phyloP scores from a whole-genome alignment of 192 early-diverging fungal genomes.

The Coemansia sp. region DNA sequence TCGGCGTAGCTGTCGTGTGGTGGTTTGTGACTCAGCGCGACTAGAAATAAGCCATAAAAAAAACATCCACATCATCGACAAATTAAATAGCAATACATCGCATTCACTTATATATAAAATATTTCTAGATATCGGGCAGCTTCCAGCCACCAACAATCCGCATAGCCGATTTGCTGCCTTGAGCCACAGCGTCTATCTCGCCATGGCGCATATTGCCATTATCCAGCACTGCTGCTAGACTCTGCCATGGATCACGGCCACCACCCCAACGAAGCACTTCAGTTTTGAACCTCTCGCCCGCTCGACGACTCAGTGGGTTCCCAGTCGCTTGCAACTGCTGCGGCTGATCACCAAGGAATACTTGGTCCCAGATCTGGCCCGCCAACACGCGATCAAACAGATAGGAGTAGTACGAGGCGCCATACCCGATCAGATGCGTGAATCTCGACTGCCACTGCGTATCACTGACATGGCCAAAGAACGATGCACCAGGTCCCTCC shows the following conservation, averaged over 20 bases:
- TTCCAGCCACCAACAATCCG: slow-evolving; percentile 76
- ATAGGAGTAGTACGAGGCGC: slow-evolving; percentile 95
- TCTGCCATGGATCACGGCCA: slow-evolving; percentile 88
- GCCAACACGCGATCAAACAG: slow-evolving; percentile 87
- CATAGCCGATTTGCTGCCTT: slow-evolving; percentile 71
- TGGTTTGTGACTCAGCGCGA: slow-evolving; percentile 27
- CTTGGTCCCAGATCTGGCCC: slow-evolving; percentile 71
- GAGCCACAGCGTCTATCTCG: slow-evolving; percentile 56
- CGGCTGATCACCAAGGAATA: slow-evolving; percentile 62
- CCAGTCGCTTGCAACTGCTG: neutral
- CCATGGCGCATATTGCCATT: slow-evolving; percentile 36
- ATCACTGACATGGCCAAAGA: slow-evolving; percentile 71
- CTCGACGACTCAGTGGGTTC: slow-evolving; percentile 63
- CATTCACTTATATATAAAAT: slow-evolving; percentile 2
- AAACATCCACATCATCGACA: slow-evolving; percentile 6
- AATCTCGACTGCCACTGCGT: slow-evolving; percentile 93
- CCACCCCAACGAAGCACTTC: slow-evolving; percentile 93
- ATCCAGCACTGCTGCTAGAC: slow-evolving; percentile 68
- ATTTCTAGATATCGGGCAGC: slow-evolving; percentile 40
- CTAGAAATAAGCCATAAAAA: slow-evolving; percentile 14
- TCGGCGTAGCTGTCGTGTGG: slow-evolving; percentile 52
- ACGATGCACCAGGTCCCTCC: slow-evolving; percentile 47
- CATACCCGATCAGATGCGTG: slow-evolving; percentile 89
- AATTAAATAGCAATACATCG: slow-evolving; percentile 5
- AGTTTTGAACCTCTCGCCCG: slow-evolving; percentile 69